Evolutionary conservation across 2,329 filamentous ascomycete species (phyloP), one percentile per base, ranked within the genome.

Genomic region (Cytospora mali): DNA sequence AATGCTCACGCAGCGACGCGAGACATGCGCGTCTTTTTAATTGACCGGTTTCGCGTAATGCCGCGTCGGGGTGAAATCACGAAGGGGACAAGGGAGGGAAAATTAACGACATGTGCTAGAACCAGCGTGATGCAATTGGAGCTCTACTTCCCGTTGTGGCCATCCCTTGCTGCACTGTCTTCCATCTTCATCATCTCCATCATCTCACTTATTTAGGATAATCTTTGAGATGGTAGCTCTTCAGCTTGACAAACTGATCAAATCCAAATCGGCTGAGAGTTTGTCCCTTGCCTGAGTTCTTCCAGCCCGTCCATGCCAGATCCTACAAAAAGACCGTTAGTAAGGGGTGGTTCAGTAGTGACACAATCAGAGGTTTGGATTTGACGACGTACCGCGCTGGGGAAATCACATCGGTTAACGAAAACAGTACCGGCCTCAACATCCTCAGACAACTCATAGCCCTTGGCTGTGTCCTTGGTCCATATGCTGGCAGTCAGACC

Each of bases 281-380:
- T 69, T 93, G 89, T 25, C 94, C 94, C 76, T 91, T 93, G 67
- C 94, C 94, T 65, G 93, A 97, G 75, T 97, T 93, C 81, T 98
- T 98, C 93, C 93, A 97, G 13, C 94, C 94, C 2, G 93, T 95
- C 92, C 92, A 96, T n/a, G 93, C 92, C 68, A 96, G 85, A 75
- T 96, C 92, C 91, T 94, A 70, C 42, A 57, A 62, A 60, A 25
- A 53, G 55, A 58, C 33, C 59, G 64, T 73, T 62, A 71, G 69
- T 49, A 62, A 54, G 49, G 69, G 51, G 64, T 49, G 29, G 5
- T 56, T 62, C 35, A 33, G 46, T 6, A 62, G 48, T 14, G 60
- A 66, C 58, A 53, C 64, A 66, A 35, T 27, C 21, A 53, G 6
- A 53, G 42, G 39, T 35, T n/a, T n/a, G 53, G 14, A 46, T 46